A percentile compares a stretch with the other conserved stretches of the same genome.
Evolutionary conservation across 169 alveolate genomes (phyloP).

Genomic region (Blepharisma undulans): DNA sequence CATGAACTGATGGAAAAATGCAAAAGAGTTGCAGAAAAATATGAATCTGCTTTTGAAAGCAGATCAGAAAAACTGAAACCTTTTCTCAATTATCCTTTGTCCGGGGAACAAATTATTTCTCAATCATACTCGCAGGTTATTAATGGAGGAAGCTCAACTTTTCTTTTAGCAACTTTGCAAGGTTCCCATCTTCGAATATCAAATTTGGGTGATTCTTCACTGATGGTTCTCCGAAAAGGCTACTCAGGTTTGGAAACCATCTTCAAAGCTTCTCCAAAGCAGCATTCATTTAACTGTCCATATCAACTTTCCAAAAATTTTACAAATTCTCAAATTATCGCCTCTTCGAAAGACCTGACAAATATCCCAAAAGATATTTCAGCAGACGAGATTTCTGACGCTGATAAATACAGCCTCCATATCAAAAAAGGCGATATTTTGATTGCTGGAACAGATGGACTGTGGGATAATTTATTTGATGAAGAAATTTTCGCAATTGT

Average conservation of each 20-base stretch:
- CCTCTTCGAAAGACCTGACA: neutral
- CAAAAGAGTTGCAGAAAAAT: neutral
- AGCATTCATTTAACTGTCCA: slow-evolving; percentile 53
- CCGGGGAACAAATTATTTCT: neutral
- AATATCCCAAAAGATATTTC: slow-evolving; percentile 39
- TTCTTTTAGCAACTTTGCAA: neutral
- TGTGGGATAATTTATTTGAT: slow-evolving; percentile 68
- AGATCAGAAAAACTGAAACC: neutral
- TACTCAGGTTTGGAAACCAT: neutral
- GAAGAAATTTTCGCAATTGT: slow-evolving; percentile 65
- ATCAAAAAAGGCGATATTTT: slow-evolving; percentile 65
- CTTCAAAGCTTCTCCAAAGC: slow-evolving; percentile 34
- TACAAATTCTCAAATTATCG: neutral
- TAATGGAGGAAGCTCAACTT: slow-evolving; percentile 18
- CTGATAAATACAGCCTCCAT: slow-evolving; percentile 39
- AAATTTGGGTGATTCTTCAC: slow-evolving; percentile 17
- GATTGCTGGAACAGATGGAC: slow-evolving; percentile 73
- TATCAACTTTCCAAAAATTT: slow-evolving; percentile 44
- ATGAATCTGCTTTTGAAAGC: neutral
- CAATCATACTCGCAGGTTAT: neutral
- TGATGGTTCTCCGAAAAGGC: neutral
- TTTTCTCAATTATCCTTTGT: neutral
- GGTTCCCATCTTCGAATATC: neutral
- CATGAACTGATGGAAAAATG: neutral
- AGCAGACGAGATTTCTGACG: neutral